Evolutionary conservation across 345 rosid genomes (phyloP).

Genomic region (rapeseed (Brassica napus)): DNA sequence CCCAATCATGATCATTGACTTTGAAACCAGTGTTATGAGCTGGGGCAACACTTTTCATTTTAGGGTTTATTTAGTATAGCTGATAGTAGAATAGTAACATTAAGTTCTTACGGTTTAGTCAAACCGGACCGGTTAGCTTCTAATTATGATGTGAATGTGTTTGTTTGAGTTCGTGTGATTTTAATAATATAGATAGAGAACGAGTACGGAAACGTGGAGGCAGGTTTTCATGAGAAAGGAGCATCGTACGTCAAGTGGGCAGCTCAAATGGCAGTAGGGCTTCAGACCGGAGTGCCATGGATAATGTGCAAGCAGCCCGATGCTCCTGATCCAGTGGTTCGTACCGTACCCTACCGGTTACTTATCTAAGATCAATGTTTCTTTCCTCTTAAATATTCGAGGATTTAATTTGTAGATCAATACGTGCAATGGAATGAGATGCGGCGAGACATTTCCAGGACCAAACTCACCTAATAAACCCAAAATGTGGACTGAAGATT

Average conservation of each 20-base stretch:
- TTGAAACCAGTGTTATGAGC: neutral
- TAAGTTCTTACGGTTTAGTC: neutral
- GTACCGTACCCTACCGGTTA: conserved; percentile 18
- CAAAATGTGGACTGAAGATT: conserved; percentile 84
- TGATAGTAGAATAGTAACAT: neutral
- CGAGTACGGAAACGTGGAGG: conserved; percentile 68
- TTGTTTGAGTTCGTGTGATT: neutral
- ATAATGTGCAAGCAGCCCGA: conserved; percentile 88
- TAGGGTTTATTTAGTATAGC: neutral
- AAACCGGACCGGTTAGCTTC: neutral
- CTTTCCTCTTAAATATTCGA: neutral
- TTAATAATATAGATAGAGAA: conserved; percentile 66
- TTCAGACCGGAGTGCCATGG: conserved; percentile 89
- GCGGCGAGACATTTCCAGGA: conserved; percentile 79
- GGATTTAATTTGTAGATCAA: conserved; percentile 54
- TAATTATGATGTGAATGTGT: neutral
- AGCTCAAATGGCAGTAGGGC: conserved; percentile 70
- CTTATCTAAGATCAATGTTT: neutral
- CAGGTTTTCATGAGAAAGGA: conserved; percentile 58
- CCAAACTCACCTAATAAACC: conserved; percentile 90
- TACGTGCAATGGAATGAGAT: conserved; percentile 80
- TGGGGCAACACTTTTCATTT: neutral
- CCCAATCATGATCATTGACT: neutral
- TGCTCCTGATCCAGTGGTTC: conserved; percentile 89
- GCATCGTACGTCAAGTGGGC: conserved; percentile 70